Evolutionary conservation across 1,284 basidiomycete species (phyloP).

Genomic region (Cystobasidium pallidum): DNA sequence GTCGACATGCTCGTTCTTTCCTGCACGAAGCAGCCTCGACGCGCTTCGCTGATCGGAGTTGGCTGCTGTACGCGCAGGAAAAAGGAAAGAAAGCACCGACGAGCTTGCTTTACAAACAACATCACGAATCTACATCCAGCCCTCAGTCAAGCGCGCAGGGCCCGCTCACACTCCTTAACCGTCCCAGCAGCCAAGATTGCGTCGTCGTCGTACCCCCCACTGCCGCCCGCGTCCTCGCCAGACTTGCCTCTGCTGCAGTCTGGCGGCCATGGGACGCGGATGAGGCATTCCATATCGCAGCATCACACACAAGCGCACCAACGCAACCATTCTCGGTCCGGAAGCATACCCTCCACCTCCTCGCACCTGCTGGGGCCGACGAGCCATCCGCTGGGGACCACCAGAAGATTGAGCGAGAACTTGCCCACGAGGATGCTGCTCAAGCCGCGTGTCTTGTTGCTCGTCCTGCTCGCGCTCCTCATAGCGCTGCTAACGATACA

Average conservation of each 20-base stretch:
- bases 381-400: not conserved
- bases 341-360: not conserved
- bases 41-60: too few species aligned
- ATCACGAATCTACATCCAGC: too few species aligned
- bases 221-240: constrained; percentile 10
- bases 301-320: constrained; percentile 9
- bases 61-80: too few species aligned
- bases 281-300: constrained; percentile 12
- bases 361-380: constrained; percentile 4
- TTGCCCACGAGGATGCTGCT: constrained; percentile 33
- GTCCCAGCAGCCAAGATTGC: not conserved
- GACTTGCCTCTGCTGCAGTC: constrained; percentile 9
- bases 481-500: constrained; percentile 48
- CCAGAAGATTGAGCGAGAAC: constrained; percentile 21
- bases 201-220: constrained; percentile 9
- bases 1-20: too few species aligned
- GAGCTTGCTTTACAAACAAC: too few species aligned
- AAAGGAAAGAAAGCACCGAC: too few species aligned
- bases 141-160: too few species aligned
- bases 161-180: too few species aligned
- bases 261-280: constrained; percentile 2
- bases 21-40: too few species aligned
- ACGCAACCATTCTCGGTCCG: constrained; percentile 14
- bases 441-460: constrained; percentile 37
- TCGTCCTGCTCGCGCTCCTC: constrained; percentile 46